phyloP scores from a whole-genome alignment of 208 protist genomes.

The Hexamita inflata region DNA sequence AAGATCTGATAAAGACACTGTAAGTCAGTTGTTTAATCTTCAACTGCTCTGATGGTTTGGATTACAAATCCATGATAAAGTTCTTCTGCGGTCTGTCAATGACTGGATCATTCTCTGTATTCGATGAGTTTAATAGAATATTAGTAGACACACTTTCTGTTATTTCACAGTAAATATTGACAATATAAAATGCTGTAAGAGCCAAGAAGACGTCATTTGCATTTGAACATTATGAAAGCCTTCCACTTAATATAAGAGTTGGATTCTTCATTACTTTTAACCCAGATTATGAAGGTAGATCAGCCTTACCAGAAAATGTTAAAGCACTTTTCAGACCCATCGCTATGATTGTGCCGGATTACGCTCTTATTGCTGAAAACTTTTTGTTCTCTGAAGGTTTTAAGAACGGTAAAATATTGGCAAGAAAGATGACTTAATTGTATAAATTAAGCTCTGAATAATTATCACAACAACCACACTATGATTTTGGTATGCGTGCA shows the following conservation, averaged over 20 bases:
- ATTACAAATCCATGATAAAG: constrained; percentile 85
- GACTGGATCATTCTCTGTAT: constrained; percentile 83
- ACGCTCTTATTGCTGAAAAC: constrained; percentile 55
- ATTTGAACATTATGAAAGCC: constrained; percentile 45
- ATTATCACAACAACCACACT: constrained; percentile 58
- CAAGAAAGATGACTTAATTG: constrained; percentile 50
- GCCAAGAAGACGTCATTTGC: constrained; percentile 61
- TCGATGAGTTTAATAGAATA: constrained; percentile 72
- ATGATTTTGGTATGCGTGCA: constrained; percentile 59
- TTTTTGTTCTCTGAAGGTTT: constrained; percentile 70
- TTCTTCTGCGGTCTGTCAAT: constrained; percentile 91
- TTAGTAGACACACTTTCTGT: constrained; percentile 56
- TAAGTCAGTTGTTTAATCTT: constrained; percentile 86
- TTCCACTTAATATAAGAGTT: constrained; percentile 48
- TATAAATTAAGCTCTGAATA: constrained; percentile 54
- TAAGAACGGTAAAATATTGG: constrained; percentile 62
- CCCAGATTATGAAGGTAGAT: constrained; percentile 57
- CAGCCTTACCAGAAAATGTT: constrained; percentile 81
- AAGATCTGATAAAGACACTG: constrained; percentile 88
- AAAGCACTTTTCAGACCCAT: constrained; percentile 94
- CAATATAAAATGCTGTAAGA: constrained; percentile 63
- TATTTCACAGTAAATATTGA: constrained; percentile 57
- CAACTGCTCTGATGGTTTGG: constrained; percentile 94
- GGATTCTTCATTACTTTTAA: constrained; percentile 63
- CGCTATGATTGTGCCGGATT: constrained; percentile 71